phyloP scores from a whole-genome alignment of 2,329 filamentous ascomycete genomes.

The Xylaria sp. region DNA sequence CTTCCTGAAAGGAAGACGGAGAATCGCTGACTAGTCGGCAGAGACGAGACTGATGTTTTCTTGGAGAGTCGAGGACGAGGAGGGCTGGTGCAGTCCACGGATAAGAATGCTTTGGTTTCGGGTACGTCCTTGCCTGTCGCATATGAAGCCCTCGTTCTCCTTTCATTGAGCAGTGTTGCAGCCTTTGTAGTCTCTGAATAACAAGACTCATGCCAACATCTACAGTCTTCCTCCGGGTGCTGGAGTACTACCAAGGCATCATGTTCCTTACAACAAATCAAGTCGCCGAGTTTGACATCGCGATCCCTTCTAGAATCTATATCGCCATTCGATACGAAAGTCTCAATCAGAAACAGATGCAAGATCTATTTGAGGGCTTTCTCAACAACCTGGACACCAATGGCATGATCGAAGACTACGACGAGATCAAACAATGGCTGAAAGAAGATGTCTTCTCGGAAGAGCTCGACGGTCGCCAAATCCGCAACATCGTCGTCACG shows the following conservation, averaged over 20 bases:
- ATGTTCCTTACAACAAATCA: constrained; percentile 38
- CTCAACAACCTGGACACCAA: not conserved
- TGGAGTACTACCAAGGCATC: constrained; percentile 35
- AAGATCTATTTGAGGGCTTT: not conserved
- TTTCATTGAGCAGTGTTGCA: too few relatives aligned
- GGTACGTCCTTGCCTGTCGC: too few relatives aligned
- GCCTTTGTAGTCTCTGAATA: too few relatives aligned
- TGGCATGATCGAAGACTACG: not conserved
- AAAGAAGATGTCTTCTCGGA: constrained; percentile 5
- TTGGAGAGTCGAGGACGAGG: constrained; percentile 26
- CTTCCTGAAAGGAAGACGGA: not conserved
- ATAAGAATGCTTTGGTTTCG: constrained; percentile 6
- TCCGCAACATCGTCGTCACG: not conserved
- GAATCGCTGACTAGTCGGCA: not conserved
- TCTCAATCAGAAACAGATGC: not conserved
- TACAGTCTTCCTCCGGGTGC: constrained; percentile 19
- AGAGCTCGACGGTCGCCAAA: constrained; percentile 2
- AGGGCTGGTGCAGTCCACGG: constrained; percentile 1
- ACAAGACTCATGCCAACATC: too few relatives aligned
- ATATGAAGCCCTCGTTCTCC: too few relatives aligned
- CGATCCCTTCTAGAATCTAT: not conserved
- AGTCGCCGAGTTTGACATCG: constrained; percentile 10
- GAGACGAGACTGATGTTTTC: constrained; percentile 8
- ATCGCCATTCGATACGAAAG: too few relatives aligned
- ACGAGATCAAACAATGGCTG: constrained; percentile 2